Evolutionary conservation across 805 yeast genomes (phyloP), one percentile per base, ranked within the genome.

Genomic region (Saccharomycopsis fermentans): DNA sequence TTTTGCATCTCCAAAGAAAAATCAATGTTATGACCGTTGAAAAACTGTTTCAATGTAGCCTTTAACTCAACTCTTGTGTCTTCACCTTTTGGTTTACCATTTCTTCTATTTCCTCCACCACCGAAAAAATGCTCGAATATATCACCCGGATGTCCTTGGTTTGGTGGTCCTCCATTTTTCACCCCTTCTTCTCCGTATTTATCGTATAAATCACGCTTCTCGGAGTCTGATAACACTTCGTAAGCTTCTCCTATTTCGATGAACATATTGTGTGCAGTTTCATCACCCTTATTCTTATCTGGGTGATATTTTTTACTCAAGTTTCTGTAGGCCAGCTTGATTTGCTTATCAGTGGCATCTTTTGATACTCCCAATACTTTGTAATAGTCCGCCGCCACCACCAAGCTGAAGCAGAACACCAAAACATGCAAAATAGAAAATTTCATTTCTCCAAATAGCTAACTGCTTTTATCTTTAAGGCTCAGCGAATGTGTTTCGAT

Each of bases 161-260:
- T 61, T 34, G 59, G 63, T 14, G 63, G 72, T 2, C 85, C 85
- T 43, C 86, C 86, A 62, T 77, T 76, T 67, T 83, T 77, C 54
- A 87, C 67, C 0, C 86, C 94, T 52, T 84, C 92, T 60, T 80
- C 82, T 34, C 99, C 99, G 66, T 75, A 87, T 54, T 76, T 74
- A 70, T 91, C 96, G 70, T 83, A 91, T 12, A 82, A 75, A 29
- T 75, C 66, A 60, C 86, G 79, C 70, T 58, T 87, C 58, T 87
- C 88, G 4, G 78, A 69, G 68, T 90, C 89, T 63, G 82, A 79
- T 62, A 90, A 77, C 12, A 90, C 87, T 58, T 90, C 97, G 70
- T 92, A 92, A 0, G 98, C 98, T 67, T 87, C 96, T 16, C 96
- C 96, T 32, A 94, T 80, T 71, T 90, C 96, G 55, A 94, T 84